These are phyloP conservation scores for Nakaseomyces sp. DNA, from an alignment of 1,139 yeast genomes.

Conservation along the genomic window DNA sequence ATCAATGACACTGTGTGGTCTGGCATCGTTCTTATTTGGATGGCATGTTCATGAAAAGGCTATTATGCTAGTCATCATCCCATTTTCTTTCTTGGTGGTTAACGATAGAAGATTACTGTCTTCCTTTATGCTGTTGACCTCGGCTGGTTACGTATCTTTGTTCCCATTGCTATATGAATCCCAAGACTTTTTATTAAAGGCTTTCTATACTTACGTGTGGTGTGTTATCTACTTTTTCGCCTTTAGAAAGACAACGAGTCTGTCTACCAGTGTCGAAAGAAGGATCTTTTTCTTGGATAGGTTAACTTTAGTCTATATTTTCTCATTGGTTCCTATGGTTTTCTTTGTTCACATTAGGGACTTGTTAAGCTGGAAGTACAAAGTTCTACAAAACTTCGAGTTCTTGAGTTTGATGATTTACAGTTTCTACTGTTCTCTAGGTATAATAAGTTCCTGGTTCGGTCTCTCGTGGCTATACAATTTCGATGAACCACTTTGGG, in stretches of 20 bases:
- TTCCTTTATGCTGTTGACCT: slow-evolving; percentile 56
- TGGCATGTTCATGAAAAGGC: slow-evolving; percentile 99
- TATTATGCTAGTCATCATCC: slow-evolving; percentile 77
- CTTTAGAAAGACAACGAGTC: slow-evolving; percentile 55
- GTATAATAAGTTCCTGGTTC: slow-evolving; percentile 80
- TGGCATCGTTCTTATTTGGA: slow-evolving; percentile 84
- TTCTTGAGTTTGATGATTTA: slow-evolving; percentile 73
- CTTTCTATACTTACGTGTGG: slow-evolving; percentile 79
- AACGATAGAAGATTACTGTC: slow-evolving; percentile 63
- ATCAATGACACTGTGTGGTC: slow-evolving; percentile 80
- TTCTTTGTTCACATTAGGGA: slow-evolving; percentile 47
- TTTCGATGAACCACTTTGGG: slow-evolving; percentile 63
- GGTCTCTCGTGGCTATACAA: slow-evolving; percentile 84
- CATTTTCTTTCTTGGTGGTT: slow-evolving; percentile 69
- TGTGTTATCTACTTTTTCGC: slow-evolving; percentile 67
- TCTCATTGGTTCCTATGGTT: slow-evolving; percentile 61
- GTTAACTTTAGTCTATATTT: slow-evolving; percentile 54
- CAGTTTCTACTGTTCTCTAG: slow-evolving; percentile 80
- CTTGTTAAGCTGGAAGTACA: slow-evolving; percentile 43
- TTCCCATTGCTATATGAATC: slow-evolving; percentile 82
- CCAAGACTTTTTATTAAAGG: slow-evolving; percentile 69
- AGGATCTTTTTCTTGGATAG: slow-evolving; percentile 64
- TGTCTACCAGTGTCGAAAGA: slow-evolving; percentile 36
- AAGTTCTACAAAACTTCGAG: slow-evolving; percentile 44
- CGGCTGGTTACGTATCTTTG: slow-evolving; percentile 79